Percentiles rank a stretch among this genome's conserved stretches.
Evolutionary conservation across 179 eudicot genomes (phyloP).

Genomic region (Silene noctiflora): DNA sequence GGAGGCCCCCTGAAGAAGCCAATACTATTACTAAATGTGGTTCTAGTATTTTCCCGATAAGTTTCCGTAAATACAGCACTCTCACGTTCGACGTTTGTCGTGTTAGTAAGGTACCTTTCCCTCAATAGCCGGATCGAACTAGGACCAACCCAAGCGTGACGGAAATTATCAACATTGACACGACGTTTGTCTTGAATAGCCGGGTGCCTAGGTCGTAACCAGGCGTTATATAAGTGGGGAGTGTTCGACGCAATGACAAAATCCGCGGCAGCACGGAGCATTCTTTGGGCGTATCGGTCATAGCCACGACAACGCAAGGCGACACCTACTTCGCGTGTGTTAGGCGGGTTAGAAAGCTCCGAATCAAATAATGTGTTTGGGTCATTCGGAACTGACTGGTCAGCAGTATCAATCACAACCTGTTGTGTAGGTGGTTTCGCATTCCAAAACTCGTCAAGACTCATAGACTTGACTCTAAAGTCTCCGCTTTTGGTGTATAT

Average conservation of each 20-base stretch:
- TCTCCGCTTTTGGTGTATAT: background rate
- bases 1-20: background rate
- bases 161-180: background rate
- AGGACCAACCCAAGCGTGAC: background rate
- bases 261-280: too few relatives aligned
- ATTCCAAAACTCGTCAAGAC: background rate
- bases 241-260: background rate
- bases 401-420: background rate
- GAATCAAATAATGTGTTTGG: background rate
- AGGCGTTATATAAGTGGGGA: background rate
- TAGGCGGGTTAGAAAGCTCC: background rate
- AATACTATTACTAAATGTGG: background rate
- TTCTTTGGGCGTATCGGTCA: background rate
- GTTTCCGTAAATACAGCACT: too few relatives aligned
- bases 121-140: background rate
- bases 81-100: background rate
- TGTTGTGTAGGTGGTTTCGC: background rate
- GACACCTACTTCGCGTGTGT: background rate
- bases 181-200: background rate
- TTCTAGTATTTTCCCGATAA: too few relatives aligned
- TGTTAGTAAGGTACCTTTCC: background rate
- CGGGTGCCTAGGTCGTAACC: background rate
- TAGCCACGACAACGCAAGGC: background rate
- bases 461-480: background rate
- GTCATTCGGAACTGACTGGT: background rate